Percentiles rank a stretch among this genome's conserved stretches.
phyloP scores from a whole-genome alignment of 306 rosid species.

The Begonia peltatifolia region DNA sequence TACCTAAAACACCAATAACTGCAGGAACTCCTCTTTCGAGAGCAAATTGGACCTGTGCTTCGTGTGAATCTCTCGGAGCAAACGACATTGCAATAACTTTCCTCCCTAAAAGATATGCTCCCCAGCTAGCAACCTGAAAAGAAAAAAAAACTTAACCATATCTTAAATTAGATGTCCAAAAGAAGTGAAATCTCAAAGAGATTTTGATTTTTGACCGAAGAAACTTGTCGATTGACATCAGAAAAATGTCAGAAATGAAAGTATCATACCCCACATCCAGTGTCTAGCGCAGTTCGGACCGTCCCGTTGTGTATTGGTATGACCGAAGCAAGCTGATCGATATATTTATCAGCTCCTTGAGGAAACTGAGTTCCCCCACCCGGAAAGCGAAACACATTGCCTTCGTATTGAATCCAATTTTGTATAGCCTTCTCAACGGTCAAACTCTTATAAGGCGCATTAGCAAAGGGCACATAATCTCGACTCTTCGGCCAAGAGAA shows the following conservation, averaged over 20 bases:
- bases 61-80: conserved; percentile 45
- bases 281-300: conserved; percentile 51
- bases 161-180: too few relatives aligned
- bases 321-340: conserved; percentile 45
- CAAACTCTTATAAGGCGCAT: conserved; percentile 51
- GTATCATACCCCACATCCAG: conserved; percentile 54
- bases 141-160: neutral
- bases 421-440: conserved; percentile 54
- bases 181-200: too few relatives aligned
- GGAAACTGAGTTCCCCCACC: conserved; percentile 66
- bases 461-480: conserved; percentile 51
- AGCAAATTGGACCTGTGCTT: conserved; percentile 40
- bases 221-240: too few relatives aligned
- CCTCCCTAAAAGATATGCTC: conserved; percentile 32
- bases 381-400: conserved; percentile 44
- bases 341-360: conserved; percentile 46
- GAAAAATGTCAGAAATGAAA: neutral
- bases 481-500: conserved; percentile 63
- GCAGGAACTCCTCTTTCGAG: conserved; percentile 62
- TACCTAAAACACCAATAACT: conserved; percentile 44
- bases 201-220: neutral
- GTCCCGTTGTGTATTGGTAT: conserved; percentile 43
- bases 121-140: conserved; percentile 51
- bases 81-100: conserved; percentile 42
- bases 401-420: conserved; percentile 60